Conservation (phyloP, 345 rosid species). For the Rhodamnia rubescens region DNA sequence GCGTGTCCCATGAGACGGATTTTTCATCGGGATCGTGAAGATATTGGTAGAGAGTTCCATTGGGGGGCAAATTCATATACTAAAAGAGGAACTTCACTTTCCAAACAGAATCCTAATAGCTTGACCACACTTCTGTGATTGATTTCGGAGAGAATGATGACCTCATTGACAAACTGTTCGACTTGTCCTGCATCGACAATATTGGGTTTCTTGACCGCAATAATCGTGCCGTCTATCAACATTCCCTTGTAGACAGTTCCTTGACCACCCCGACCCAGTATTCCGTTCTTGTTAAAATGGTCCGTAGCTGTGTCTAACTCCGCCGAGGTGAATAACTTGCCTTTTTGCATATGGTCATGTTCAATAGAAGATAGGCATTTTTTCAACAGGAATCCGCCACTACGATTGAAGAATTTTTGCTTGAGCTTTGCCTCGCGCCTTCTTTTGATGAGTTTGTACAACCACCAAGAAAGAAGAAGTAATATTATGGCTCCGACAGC, state of each 20-base stretch:
- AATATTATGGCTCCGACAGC: background rate
- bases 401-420: background rate
- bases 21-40: background rate
- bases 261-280: background rate
- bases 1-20: background rate
- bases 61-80: background rate
- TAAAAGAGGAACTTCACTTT: background rate
- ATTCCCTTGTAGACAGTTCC: background rate
- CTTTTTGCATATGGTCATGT: background rate
- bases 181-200: background rate
- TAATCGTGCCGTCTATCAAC: background rate
- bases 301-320: background rate
- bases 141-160: background rate
- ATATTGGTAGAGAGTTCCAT: background rate
- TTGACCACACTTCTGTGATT: no score
- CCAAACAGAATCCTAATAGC: background rate
- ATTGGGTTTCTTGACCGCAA: no score
- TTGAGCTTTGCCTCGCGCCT: background rate
- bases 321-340: background rate
- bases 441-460: background rate
- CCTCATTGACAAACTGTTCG: background rate
- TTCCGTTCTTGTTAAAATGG: background rate
- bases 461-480: background rate
- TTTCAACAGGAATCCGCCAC: background rate
- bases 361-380: background rate